These are phyloP conservation scores for Phallus indusiatus DNA, from an alignment of 768 basidiomycete species.

Conservation along the genomic window DNA sequence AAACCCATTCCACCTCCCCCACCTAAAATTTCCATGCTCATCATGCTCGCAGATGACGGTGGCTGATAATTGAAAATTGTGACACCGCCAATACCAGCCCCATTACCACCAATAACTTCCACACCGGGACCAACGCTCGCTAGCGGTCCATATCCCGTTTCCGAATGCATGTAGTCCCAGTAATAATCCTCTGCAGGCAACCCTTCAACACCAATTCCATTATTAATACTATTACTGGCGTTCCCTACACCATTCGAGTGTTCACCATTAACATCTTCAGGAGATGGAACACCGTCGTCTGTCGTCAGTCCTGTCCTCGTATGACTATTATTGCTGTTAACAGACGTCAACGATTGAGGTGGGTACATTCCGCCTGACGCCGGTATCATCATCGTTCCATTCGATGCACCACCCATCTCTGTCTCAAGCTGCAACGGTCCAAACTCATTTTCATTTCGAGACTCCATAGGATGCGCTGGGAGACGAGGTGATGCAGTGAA, in stretches of 20 bases:
- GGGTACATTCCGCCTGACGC: neutral
- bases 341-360: neutral
- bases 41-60: neutral
- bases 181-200: neutral
- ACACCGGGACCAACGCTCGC: neutral
- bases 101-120: neutral
- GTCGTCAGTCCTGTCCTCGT: neutral
- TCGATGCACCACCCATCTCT: neutral
- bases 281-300: neutral
- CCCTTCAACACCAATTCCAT: neutral
- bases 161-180: slow-evolving; percentile 6
- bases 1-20: neutral
- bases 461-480: slow-evolving; percentile 15
- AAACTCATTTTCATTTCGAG: neutral
- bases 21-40: neutral
- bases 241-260: neutral
- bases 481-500: slow-evolving; percentile 28
- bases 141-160: neutral
- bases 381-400: neutral
- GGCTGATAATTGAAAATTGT: no score
- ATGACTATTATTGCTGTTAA: neutral
- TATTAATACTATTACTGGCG: neutral
- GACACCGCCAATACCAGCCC: neutral
- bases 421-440: neutral
- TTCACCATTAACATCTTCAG: neutral